Conservation (phyloP, 768 basidiomycete genomes). For the Boletus tomentosulus region DNA sequence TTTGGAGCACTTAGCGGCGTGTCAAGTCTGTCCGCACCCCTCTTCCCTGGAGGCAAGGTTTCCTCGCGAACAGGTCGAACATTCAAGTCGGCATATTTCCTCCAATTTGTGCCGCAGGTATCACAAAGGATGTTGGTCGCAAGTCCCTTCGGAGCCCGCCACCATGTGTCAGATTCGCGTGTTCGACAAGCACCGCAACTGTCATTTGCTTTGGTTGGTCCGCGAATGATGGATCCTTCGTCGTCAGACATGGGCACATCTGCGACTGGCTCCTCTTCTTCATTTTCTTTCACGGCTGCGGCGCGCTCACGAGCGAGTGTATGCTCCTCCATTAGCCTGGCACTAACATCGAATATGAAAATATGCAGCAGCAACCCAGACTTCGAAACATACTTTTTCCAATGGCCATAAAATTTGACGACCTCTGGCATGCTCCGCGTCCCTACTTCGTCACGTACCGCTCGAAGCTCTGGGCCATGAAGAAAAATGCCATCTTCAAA, state of each 20-base stretch:
- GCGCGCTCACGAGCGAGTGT: conserved; percentile 41
- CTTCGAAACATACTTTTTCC: conserved; percentile 64
- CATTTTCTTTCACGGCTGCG: conserved; percentile 25
- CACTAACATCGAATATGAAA: conserved; percentile 35
- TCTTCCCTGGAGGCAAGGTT: conserved; percentile 41
- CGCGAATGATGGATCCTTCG: conserved; percentile 69
- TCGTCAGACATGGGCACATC: conserved; percentile 49
- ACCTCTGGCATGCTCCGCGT: conserved; percentile 70
- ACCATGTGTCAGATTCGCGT: conserved; percentile 77
- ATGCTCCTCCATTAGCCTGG: conserved; percentile 69
- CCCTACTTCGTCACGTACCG: conserved; percentile 69
- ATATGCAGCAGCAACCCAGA: conserved; percentile 3
- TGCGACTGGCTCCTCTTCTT: conserved; percentile 28
- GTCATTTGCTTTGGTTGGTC: conserved; percentile 47
- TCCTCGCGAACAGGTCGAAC: conserved; percentile 72
- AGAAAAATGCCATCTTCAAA: conserved; percentile 72
- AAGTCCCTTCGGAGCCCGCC: conserved; percentile 90
- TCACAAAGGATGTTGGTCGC: conserved; percentile 77
- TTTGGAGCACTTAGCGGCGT: conserved; percentile 46
- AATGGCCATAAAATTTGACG: conserved; percentile 79
- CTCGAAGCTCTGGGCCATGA: conserved; percentile 79
- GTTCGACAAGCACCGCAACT: conserved; percentile 84
- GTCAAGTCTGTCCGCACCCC: conserved; percentile 50
- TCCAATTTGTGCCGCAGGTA: conserved; percentile 80
- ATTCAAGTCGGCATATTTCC: conserved; percentile 90